Evolutionary conservation across 345 rosid species (phyloP).

Genomic region (Euphorbia lathyris): DNA sequence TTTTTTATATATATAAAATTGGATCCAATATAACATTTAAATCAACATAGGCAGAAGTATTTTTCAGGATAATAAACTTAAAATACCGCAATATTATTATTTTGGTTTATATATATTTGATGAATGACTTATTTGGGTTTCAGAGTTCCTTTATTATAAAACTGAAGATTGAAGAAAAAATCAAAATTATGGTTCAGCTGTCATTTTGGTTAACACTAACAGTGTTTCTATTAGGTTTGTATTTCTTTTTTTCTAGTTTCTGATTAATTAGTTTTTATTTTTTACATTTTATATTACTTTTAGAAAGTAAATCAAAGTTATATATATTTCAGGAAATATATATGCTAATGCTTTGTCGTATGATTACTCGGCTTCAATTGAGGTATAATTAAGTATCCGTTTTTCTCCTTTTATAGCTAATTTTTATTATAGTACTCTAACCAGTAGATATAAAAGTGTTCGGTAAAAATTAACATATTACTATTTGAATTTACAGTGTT

Average conservation of each 20-base stretch:
- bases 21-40: too few species aligned
- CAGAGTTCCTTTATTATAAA: not conserved
- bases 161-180: not conserved
- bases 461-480: too few species aligned
- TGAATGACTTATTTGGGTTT: not conserved
- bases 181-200: not conserved
- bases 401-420: too few species aligned
- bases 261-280: not conserved
- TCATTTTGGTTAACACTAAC: not conserved
- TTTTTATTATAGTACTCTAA: too few species aligned
- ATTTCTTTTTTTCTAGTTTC: not conserved
- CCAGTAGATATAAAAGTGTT: too few species aligned
- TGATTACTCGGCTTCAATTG: slow-evolving; percentile 57
- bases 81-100: too few species aligned
- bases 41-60: too few species aligned
- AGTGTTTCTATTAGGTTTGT: not conserved
- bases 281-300: too few species aligned
- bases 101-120: too few species aligned
- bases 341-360: slow-evolving; percentile 46
- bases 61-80: too few species aligned
- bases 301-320: too few species aligned
- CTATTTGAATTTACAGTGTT: slow-evolving; percentile 40
- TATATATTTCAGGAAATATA: slow-evolving; percentile 31
- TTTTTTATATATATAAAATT: too few species aligned
- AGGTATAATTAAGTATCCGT: slow-evolving; percentile 32